Evolutionary conservation across 2,329 filamentous ascomycete genomes (phyloP).

Genomic region (Ophiosphaerella herpotricha): DNA sequence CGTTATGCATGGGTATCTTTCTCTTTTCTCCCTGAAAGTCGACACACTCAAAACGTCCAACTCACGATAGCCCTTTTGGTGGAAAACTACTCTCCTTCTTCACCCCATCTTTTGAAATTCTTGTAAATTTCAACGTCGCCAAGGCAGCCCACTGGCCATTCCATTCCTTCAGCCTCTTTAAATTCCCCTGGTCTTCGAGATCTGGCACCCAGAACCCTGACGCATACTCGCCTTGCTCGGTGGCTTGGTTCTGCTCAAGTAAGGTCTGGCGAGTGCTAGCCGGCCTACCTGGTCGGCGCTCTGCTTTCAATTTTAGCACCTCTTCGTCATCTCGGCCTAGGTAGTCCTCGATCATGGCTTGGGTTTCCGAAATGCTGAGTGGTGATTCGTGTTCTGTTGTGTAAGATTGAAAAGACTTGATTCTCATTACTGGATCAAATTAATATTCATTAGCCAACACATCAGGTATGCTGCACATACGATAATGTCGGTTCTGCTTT

Average conservation of each 20-base stretch:
- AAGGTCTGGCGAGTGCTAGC: constrained; percentile 77
- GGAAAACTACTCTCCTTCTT: constrained; percentile 78
- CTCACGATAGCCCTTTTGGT: constrained; percentile 56
- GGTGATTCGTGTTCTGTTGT: constrained; percentile 57
- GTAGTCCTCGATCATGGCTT: constrained; percentile 53
- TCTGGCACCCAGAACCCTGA: constrained; percentile 89
- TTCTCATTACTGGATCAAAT: constrained; percentile 62
- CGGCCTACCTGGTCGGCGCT: constrained; percentile 78
- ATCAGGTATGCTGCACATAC: constrained; percentile 55
- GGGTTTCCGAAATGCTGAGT: constrained; percentile 60
- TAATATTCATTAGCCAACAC: not conserved
- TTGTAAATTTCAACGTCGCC: constrained; percentile 75
- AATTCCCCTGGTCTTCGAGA: constrained; percentile 68
- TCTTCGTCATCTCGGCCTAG: constrained; percentile 72
- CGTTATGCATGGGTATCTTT: not conserved
- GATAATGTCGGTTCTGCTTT: constrained; percentile 74
- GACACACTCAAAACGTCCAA: not conserved
- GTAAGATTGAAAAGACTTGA: constrained; percentile 73
- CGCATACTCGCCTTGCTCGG: constrained; percentile 78
- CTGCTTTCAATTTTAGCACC: constrained; percentile 66
- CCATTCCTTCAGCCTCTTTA: constrained; percentile 72
- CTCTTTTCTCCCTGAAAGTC: not conserved
- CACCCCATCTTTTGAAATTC: constrained; percentile 68
- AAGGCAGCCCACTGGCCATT: constrained; percentile 84
- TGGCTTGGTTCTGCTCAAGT: constrained; percentile 70